Percentiles rank a stretch among this genome's conserved stretches.
These are phyloP conservation scores for Oryza australiensis DNA, from an alignment of 176 grass and related monocot genomes.

Conservation along the genomic window DNA sequence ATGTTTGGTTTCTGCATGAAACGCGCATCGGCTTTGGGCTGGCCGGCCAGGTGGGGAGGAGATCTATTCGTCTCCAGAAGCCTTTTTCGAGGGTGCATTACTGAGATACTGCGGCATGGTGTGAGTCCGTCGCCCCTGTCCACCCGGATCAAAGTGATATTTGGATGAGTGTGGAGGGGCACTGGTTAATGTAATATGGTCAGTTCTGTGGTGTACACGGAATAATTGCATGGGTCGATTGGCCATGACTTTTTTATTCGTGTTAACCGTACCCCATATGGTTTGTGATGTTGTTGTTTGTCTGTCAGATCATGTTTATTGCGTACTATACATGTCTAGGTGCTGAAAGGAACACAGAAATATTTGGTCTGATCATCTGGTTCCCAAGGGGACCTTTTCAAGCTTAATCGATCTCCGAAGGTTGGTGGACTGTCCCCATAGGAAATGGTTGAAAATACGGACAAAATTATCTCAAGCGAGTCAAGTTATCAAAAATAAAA, in stretches of 20 bases:
- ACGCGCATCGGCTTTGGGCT: slow-evolving; percentile 17
- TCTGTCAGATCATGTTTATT: slow-evolving; percentile 20
- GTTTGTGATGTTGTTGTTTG: slow-evolving; percentile 10
- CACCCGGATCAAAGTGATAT: slow-evolving; percentile 2
- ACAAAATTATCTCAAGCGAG: not conserved
- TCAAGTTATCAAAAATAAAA: not conserved
- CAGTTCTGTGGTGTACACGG: not conserved
- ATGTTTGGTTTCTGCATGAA: not conserved
- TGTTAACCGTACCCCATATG: not conserved
- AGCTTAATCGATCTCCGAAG: slow-evolving; percentile 4
- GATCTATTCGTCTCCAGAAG: slow-evolving; percentile 27
- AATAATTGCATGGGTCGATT: slow-evolving; percentile 6
- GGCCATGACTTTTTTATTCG: not conserved
- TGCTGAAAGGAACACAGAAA: slow-evolving; percentile 30
- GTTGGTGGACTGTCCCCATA: slow-evolving; percentile 28
- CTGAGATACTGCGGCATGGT: not conserved
- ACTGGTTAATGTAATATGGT: slow-evolving; percentile 4
- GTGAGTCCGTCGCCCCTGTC: too few relatives aligned
- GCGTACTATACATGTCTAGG: not conserved
- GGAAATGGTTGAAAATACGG: not conserved
- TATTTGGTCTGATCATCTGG: slow-evolving; percentile 34
- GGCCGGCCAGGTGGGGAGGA: slow-evolving; percentile 35
- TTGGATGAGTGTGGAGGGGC: slow-evolving; percentile 11
- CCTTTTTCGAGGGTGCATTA: not conserved
- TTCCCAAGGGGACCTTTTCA: not conserved